Percentiles rank a stretch among this genome's conserved stretches.
Evolutionary conservation across 2,329 filamentous ascomycete genomes (phyloP).

Genomic region (Colletotrichum sp.): DNA sequence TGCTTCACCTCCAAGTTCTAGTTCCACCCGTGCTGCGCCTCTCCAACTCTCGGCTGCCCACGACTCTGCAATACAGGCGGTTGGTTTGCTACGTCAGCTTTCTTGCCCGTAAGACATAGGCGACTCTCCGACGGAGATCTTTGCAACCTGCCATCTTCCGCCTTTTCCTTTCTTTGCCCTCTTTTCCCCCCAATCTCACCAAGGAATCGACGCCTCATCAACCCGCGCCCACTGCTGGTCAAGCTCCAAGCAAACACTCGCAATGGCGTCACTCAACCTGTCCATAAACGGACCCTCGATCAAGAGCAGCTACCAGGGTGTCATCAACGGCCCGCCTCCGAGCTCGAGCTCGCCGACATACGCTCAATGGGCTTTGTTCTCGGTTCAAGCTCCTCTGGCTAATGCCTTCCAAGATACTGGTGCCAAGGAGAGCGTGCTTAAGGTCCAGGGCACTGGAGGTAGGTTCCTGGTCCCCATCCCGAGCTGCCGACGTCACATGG

Average conservation of each 20-base stretch:
- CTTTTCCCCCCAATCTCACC: background rate
- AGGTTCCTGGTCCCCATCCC: constrained; percentile 27
- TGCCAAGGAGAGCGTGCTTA: constrained; percentile 91
- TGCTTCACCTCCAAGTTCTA: constrained; percentile 23
- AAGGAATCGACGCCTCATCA: background rate
- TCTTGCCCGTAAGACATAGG: constrained; percentile 18
- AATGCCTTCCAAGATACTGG: constrained; percentile 90
- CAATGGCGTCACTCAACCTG: constrained; percentile 81
- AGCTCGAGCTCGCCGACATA: constrained; percentile 76
- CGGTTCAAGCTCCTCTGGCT: constrained; percentile 87
- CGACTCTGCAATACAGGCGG: constrained; percentile 16
- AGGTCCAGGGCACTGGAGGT: constrained; percentile 93
- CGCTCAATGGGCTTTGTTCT: constrained; percentile 93
- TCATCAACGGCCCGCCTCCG: constrained; percentile 57
- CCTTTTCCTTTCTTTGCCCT: background rate
- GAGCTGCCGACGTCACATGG: constrained; percentile 13
- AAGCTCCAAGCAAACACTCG: constrained; percentile 28
- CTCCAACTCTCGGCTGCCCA: constrained; percentile 15
- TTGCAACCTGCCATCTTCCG: constrained; percentile 2
- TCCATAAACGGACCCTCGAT: constrained; percentile 84
- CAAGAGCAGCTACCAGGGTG: constrained; percentile 75
- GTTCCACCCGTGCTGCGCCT: constrained; percentile 23
- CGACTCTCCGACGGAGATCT: constrained; percentile 15
- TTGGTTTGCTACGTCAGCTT: constrained; percentile 24
- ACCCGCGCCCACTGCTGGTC: constrained; percentile 19